Evolutionary conservation across 768 basidiomycete species (phyloP).

Genomic region (Clitopilus passeckerianus): DNA sequence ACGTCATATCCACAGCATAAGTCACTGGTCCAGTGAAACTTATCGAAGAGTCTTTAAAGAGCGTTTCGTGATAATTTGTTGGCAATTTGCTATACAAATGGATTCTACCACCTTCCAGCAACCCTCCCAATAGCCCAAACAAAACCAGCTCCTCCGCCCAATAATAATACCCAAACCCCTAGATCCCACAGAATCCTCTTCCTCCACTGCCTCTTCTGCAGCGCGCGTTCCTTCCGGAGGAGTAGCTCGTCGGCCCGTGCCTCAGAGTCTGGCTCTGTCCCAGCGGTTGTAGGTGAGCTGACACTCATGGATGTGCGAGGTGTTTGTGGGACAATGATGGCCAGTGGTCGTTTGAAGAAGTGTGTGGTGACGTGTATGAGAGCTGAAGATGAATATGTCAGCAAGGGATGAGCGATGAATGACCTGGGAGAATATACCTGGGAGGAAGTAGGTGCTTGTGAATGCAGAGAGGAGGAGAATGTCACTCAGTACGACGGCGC

Average conservation of each 20-base stretch:
- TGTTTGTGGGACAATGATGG: constrained; percentile 66
- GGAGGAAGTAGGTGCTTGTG: constrained; percentile 55
- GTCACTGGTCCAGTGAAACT: too few species aligned
- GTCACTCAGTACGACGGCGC: constrained; percentile 40
- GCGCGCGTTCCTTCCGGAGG: constrained; percentile 77
- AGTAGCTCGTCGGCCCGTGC: constrained; percentile 58
- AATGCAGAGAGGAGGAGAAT: constrained; percentile 46
- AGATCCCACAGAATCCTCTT: constrained; percentile 79
- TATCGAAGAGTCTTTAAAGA: too few species aligned
- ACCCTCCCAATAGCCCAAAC: constrained; percentile 56
- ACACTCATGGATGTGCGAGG: constrained; percentile 19
- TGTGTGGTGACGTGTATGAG: constrained; percentile 78
- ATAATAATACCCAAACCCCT: constrained; percentile 71
- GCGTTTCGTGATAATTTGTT: too few species aligned
- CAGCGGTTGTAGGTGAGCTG: constrained; percentile 1
- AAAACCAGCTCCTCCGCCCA: constrained; percentile 50
- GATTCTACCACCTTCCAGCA: constrained; percentile 42
- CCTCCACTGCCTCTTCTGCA: constrained; percentile 71
- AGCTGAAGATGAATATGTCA: constrained; percentile 29
- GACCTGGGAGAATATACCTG: constrained; percentile 33
- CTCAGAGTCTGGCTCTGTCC: constrained; percentile 9
- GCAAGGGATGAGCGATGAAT: not conserved
- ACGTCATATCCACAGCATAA: too few species aligned
- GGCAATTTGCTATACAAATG: too few species aligned
- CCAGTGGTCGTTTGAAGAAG: constrained; percentile 77